Evolutionary conservation across 176 grass and related monocot genomes (phyloP).

Genomic region (Aegilops tauschii): DNA sequence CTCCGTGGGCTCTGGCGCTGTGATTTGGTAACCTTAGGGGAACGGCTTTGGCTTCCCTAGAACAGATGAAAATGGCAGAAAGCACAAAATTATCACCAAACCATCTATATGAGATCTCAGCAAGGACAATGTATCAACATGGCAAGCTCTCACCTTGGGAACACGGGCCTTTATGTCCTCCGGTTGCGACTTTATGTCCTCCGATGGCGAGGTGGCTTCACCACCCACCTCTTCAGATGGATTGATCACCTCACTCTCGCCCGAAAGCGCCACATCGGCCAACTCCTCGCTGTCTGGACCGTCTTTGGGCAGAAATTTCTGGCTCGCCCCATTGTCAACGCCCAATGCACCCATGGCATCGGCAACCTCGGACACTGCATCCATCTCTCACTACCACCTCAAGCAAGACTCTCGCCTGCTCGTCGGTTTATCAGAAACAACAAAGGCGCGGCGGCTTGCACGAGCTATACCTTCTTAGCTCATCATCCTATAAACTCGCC

Average conservation of each 20-base stretch:
- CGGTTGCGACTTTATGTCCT: constrained; percentile 20
- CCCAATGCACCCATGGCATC: constrained; percentile 23
- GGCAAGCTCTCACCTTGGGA: constrained; percentile 31
- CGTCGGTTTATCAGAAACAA: neutral
- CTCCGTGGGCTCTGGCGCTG: constrained; percentile 33
- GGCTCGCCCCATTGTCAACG: constrained; percentile 11
- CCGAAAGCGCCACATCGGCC: constrained; percentile 44
- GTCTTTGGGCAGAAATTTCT: constrained; percentile 12
- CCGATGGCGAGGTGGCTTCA: constrained; percentile 44
- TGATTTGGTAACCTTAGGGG: constrained; percentile 36
- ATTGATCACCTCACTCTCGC: constrained; percentile 61
- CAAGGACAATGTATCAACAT: neutral
- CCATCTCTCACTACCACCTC: constrained; percentile 30
- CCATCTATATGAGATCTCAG: neutral
- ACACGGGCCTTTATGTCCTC: constrained; percentile 27
- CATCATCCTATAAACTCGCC: neutral
- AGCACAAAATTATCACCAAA: neutral
- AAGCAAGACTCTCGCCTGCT: neutral
- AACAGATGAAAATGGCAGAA: constrained; percentile 15
- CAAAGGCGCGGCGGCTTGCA: neutral
- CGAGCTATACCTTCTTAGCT: constrained; percentile 2
- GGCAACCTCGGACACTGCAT: neutral
- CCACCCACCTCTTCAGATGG: constrained; percentile 41
- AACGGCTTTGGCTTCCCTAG: constrained; percentile 37
- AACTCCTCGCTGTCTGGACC: constrained; percentile 8